These are phyloP conservation scores for Globisporangium cystogenes DNA, from an alignment of 352 stramenopile genomes.

Conservation along the genomic window DNA sequence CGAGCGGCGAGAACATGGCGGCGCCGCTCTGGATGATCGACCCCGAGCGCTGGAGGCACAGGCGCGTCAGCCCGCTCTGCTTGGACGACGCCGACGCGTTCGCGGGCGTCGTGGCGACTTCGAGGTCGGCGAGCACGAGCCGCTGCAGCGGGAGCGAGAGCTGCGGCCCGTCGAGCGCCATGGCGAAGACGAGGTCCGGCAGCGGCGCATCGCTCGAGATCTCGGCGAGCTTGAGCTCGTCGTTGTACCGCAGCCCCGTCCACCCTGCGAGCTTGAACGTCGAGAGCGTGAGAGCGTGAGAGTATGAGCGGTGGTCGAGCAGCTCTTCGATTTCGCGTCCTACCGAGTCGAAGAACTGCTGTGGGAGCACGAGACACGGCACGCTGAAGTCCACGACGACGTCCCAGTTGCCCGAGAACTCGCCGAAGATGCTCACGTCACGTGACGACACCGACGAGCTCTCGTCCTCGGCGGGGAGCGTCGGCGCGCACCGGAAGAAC, in stretches of 20 bases:
- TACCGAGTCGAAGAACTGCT: conserved; percentile 55
- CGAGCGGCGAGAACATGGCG: conserved; percentile 36
- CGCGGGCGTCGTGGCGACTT: conserved; percentile 2
- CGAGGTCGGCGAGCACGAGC: conserved; percentile 34
- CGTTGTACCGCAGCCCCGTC: conserved; percentile 39
- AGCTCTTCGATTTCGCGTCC: background rate
- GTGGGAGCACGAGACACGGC: conserved; percentile 48
- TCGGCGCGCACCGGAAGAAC: conserved; percentile 20
- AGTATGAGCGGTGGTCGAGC: background rate
- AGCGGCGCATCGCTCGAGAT: conserved; percentile 18
- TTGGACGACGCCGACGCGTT: conserved; percentile 8
- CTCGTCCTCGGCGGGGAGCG: conserved; percentile 2
- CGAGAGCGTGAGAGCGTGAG: background rate
- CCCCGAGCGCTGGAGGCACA: conserved; percentile 49
- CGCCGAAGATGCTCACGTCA: conserved; percentile 36
- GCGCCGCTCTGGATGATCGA: conserved; percentile 56
- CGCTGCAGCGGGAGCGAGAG: conserved; percentile 36
- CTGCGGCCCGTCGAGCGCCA: conserved; percentile 24
- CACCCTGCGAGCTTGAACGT: conserved; percentile 37
- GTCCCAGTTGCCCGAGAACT: conserved; percentile 55
- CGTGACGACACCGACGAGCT: background rate
- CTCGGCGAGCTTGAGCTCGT: conserved; percentile 39
- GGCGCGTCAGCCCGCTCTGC: conserved; percentile 1
- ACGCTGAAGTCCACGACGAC: conserved; percentile 50
- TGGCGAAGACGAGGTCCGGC: conserved; percentile 38